Base-by-base conservation (phyloP, 2,329 filamentous ascomycete genomes). In the Hypoxylon sp. region DNA sequence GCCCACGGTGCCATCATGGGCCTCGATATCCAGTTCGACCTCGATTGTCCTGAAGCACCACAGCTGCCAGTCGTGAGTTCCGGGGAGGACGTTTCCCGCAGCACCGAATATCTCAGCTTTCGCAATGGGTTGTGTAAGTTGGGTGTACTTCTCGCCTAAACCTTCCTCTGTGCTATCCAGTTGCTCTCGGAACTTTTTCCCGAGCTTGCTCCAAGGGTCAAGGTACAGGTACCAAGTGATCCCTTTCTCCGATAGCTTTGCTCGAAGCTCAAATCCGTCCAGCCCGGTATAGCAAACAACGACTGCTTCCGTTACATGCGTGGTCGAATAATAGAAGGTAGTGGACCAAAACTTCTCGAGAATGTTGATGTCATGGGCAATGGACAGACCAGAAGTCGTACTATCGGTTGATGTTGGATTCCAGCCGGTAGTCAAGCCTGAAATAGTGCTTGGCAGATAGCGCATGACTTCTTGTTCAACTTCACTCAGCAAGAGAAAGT, bases 181-280 rank as follows among this genome's bases (percentile, higher is more conserved):
- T 2, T 7, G 0, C 2, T 20, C 2, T 12, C 44, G 11, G 24
- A 67, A 49, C 3, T 46, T 8, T 3, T 48, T 24, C 6, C 58
- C 68, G 16, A 45, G 12, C 0, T 42, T 22, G 8, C 53, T 63
- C 54, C 68, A 71, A 2, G 61, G 32, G 45, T 71, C 61, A 7
- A 73, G 53, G 46, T 68, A 68, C 5, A 76, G 49, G 59, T 74
- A 73, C 74, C 74, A 76, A 22, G 61, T 66, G 12, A 76, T 30
- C 3, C 57, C 64, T 8, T 36, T 26, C 11, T 71, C 69, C 9
- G 63, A 69, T 30, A 74, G 45, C 26, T 67, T 61, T 11, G 67
- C 70, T 51, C 70, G 67, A 12, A 76, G 59, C 24, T 66, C 45
- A 28, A 75, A 73, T 8, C 50, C 60, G 0, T 53, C 48, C n/a